phyloP scores from a whole-genome alignment of 192 early-diverging fungal genomes.

The Lobosporangium transversale region DNA sequence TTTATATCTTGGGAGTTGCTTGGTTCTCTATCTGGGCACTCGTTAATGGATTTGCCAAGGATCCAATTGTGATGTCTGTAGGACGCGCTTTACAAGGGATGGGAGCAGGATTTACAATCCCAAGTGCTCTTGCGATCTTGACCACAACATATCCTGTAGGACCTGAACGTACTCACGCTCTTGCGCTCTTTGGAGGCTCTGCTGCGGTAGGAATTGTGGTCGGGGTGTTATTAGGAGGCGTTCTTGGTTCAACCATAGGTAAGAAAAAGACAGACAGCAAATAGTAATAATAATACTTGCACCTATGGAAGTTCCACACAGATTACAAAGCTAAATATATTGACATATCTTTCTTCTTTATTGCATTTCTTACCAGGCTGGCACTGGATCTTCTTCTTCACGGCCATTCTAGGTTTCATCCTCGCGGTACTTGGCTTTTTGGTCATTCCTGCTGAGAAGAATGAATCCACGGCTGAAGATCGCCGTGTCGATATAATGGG shows the following conservation, averaged over 20 bases:
- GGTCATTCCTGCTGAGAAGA: slow-evolving; percentile 21
- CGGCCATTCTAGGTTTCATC: slow-evolving; percentile 33
- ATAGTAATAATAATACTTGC: too few species aligned
- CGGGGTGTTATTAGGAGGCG: slow-evolving; percentile 41
- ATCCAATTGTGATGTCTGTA: slow-evolving; percentile 33
- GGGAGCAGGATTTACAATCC: slow-evolving; percentile 44
- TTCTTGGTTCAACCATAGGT: slow-evolving; percentile 37
- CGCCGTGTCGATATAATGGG: slow-evolving; percentile 16
- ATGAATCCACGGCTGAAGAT: slow-evolving; percentile 11
- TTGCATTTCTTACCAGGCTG: slow-evolving; percentile 17
- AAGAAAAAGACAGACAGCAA: background rate
- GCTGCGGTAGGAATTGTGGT: slow-evolving; percentile 22
- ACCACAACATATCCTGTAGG: slow-evolving; percentile 31
- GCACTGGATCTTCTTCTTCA: slow-evolving; percentile 52
- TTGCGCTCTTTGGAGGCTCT: slow-evolving; percentile 41
- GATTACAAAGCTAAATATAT: background rate
- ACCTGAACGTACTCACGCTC: slow-evolving; percentile 16
- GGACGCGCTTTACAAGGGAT: slow-evolving; percentile 37
- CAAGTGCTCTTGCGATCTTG: slow-evolving; percentile 42
- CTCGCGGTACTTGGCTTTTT: slow-evolving; percentile 36
- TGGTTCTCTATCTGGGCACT: slow-evolving; percentile 34
- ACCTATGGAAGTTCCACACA: background rate
- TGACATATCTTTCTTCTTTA: background rate
- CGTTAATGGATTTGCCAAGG: slow-evolving; percentile 28
- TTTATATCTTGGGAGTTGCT: slow-evolving; percentile 25